Evolutionary conservation across 2,329 filamentous ascomycete species (phyloP), one percentile per base, ranked within the genome.

Genomic region (Reticulascus tulasneorum): DNA sequence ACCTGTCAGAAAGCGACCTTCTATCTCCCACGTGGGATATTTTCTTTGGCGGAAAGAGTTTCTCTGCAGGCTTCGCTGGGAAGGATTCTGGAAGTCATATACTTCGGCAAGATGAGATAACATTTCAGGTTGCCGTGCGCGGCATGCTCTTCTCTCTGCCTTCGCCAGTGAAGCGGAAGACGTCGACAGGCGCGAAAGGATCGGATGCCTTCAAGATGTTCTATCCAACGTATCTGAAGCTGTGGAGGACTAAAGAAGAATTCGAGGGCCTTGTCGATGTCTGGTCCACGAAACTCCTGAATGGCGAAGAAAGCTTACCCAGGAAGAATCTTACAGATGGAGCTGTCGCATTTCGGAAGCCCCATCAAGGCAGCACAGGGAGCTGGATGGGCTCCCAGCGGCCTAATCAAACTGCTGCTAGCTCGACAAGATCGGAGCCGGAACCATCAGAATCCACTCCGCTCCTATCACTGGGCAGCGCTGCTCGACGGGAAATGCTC

Each of bases 81-180:
- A 69, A 62, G 64, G 70, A 82, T 56, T 69, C 73, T 1, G 76
- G 75, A 15, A 78, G 80, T 35, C 91, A 96, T 42, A 73, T 82
- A 11, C 64, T 97, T 9, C 82, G 90, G 7, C 91, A 97, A 59
- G 89, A 96, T 45, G 93, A 98, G 54, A 90, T 98, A 55, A 82
- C 85, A 17, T 97, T 96, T 47, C 87, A 98, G 47, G 82, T 91
- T 13, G 89, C 89, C 5, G 86, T 94, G 0, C 79, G 90, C 10
- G 93, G 93, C 1, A 64, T 97, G 32, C 63, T 96, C 1, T 94
- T 94, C 56, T 82, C 81, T 9, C 72, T 98, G 3, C 93, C 93
- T 2, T 77, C 77, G 49, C 91, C 91, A 0, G 93, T 98, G 9
- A 91, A 86, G 56, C 75, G 81, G n/a, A 73, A 71, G 70, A 57